Conservation (phyloP, 2,329 filamentous ascomycete genomes). For the Exophiala dermatitidis region DNA sequence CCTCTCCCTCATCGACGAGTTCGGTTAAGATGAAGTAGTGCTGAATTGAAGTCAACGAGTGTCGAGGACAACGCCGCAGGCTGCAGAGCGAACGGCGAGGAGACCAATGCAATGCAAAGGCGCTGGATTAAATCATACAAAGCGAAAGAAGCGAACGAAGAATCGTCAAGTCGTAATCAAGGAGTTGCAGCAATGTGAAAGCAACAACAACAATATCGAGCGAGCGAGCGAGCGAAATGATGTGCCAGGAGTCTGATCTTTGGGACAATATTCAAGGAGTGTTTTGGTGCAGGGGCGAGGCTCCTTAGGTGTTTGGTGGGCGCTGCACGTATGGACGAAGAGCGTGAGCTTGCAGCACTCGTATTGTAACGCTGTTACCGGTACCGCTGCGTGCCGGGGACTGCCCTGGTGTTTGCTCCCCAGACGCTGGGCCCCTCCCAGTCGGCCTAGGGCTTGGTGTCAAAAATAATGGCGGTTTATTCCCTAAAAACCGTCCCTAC, state of each 20-base stretch:
- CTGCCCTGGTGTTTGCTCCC: too few relatives aligned
- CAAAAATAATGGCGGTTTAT: too few relatives aligned
- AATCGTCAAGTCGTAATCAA: conserved; percentile 18
- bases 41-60: neutral
- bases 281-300: neutral
- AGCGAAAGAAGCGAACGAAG: conserved; percentile 9
- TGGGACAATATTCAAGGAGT: neutral
- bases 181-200: neutral
- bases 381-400: neutral
- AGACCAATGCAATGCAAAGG: conserved; percentile 4
- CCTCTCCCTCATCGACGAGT: conserved; percentile 7
- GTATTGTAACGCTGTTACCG: neutral
- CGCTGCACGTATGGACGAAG: neutral
- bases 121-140: conserved; percentile 2
- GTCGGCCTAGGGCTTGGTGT: too few relatives aligned
- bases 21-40: neutral
- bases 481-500: too few relatives aligned
- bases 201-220: neutral
- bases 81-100: neutral
- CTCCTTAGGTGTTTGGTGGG: neutral
- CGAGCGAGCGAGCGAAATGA: neutral
- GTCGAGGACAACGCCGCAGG: neutral
- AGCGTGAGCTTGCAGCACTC: neutral
- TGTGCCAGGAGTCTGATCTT: neutral
- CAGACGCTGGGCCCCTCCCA: too few relatives aligned